Conservation (phyloP, 1,284 basidiomycete genomes). For the Apiotrichum gracile region DNA sequence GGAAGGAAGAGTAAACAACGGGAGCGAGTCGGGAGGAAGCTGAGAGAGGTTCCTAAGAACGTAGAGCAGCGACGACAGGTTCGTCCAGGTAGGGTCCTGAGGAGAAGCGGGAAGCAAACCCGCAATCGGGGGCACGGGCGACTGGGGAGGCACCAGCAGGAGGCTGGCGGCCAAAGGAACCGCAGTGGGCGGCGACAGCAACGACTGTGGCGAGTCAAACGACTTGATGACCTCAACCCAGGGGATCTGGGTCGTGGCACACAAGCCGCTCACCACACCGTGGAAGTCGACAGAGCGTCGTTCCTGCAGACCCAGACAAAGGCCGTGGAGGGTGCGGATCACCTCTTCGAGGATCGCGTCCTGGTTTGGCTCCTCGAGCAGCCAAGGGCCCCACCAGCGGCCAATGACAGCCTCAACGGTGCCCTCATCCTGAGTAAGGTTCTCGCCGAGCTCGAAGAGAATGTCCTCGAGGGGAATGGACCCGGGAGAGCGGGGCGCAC, state of each 20-base stretch:
- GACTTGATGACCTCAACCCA: constrained; percentile 62
- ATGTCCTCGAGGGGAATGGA: constrained; percentile 44
- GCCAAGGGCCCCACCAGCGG: constrained; percentile 44
- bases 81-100: constrained; percentile 64
- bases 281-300: constrained; percentile 45
- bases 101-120: constrained; percentile 44
- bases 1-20: constrained; percentile 76
- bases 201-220: constrained; percentile 39
- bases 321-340: constrained; percentile 28
- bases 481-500: constrained; percentile 32
- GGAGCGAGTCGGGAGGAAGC: constrained; percentile 82
- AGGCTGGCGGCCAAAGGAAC: constrained; percentile 43
- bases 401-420: constrained; percentile 42
- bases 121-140: constrained; percentile 44
- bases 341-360: constrained; percentile 28
- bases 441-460: constrained; percentile 47
- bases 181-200: constrained; percentile 41
- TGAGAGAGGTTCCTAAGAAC: constrained; percentile 82
- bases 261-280: constrained; percentile 58
- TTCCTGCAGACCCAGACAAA: constrained; percentile 42
- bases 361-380: constrained; percentile 32
- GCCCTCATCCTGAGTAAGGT: constrained; percentile 42
- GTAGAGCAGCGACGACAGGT: constrained; percentile 76
- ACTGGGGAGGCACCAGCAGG: constrained; percentile 46
- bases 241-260: constrained; percentile 60